Base-by-base conservation (phyloP, 169 alveolate species). In the Eimeria sp. region DNA sequence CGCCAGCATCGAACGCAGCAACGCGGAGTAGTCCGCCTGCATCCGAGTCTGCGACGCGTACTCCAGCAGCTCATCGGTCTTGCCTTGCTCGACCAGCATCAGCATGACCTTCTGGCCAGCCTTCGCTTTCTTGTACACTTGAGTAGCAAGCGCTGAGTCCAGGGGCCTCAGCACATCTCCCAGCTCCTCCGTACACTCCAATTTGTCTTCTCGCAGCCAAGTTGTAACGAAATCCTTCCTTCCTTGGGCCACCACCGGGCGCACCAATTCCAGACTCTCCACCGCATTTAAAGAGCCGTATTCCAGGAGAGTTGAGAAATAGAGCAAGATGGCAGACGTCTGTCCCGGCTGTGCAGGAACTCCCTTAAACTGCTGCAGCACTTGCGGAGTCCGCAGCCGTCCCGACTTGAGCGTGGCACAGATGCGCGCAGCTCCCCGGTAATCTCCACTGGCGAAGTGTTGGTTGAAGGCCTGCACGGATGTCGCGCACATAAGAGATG, bases 241-340 rank as follows among this genome's bases (percentile, higher is more conserved):
- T 60, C 97, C 97, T 72, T 99, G 99, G 46, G 98, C 98, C 91
- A 99, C 99, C 72, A 99, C 99, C 4, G 99, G 99, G 78, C 99
- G 98, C 82, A 99, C 99, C 94, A 99, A 97, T 98, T 99, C 99
- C 87, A 99, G 71, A 43, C 99, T 98, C 98, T 99, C 99, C 94
- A 98, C 97, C 71, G 98, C 99, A 95, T 99, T 99, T 91, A 99
- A 98, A 80, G 98, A 98, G 43, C 99, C 99, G 58, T 76, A 64
- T 58, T 99, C 99, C 97, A 99, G 97, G 91, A 99, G 98, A 33
- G 99, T 99, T 66, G 99, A 98, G 99, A 99, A 99, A 96, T 99
- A 99, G 60, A 98, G 98, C 96, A 99, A 98, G 58, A 99, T 98
- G 18, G 99, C 99, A 74, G 99, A 98, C 37, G 99, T 98, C 97